Conservation (phyloP, 2,329 filamentous ascomycete species). For the Fusarium ambrosium region DNA sequence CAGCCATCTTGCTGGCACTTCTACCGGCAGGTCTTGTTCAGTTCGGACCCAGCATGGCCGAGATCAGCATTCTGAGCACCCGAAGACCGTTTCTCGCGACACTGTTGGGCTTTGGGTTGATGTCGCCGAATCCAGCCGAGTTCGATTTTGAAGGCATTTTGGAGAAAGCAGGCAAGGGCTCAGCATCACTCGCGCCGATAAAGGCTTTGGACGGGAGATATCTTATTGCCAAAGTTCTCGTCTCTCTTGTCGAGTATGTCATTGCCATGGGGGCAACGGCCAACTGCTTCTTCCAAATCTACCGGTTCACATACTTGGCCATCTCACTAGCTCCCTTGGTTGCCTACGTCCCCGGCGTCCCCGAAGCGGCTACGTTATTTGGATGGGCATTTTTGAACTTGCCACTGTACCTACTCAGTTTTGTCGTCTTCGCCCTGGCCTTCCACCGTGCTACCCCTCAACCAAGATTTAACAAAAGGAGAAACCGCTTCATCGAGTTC, state of each 20-base stretch:
- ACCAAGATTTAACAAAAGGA: background rate
- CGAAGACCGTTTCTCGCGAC: slow-evolving; percentile 22
- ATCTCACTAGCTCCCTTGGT: slow-evolving; percentile 20
- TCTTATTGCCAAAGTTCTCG: slow-evolving; percentile 14
- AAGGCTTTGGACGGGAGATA: background rate
- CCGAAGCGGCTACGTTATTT: slow-evolving; percentile 27
- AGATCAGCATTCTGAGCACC: slow-evolving; percentile 22
- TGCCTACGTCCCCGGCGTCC: slow-evolving; percentile 13
- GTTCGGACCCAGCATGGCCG: slow-evolving; percentile 29
- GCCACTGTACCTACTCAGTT: slow-evolving; percentile 24
- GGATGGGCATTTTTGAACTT: slow-evolving; percentile 26
- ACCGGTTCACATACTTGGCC: slow-evolving; percentile 20
- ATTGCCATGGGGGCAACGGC: slow-evolving; percentile 13
- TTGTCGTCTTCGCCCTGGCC: slow-evolving; percentile 22
- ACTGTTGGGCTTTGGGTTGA: slow-evolving; percentile 22
- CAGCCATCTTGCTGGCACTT: slow-evolving; percentile 24
- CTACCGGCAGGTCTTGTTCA: slow-evolving; percentile 23
- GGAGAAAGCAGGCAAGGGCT: slow-evolving; percentile 9
- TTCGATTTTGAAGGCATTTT: slow-evolving; percentile 19
- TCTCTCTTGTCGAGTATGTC: slow-evolving; percentile 21
- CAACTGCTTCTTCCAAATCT: slow-evolving; percentile 25
- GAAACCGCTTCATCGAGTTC: background rate
- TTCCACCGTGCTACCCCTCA: slow-evolving; percentile 5
- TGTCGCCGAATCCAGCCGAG: slow-evolving; percentile 28
- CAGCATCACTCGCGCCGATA: background rate